These are phyloP conservation scores for Aspergillus egyptiacus DNA, from an alignment of 495 filamentous ascomycete genomes.

Conservation along the genomic window DNA sequence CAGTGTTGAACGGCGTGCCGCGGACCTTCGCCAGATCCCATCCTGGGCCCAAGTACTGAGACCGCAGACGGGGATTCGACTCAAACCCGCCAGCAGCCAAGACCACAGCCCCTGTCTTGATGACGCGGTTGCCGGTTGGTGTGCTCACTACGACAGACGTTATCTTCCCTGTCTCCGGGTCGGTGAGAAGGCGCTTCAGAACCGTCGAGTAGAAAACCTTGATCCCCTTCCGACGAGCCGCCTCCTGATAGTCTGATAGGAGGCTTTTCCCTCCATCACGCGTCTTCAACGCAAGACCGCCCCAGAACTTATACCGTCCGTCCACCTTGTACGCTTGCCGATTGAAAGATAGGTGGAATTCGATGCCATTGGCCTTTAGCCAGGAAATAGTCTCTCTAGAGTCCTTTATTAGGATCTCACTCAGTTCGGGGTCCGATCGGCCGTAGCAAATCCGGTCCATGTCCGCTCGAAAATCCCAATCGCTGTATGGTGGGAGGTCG, in stretches of 20 bases:
- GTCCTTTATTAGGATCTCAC: constrained; percentile 11
- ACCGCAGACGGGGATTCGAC: constrained; percentile 46
- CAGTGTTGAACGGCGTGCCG: constrained; percentile 56
- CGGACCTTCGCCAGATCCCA: constrained; percentile 58
- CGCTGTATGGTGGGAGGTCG: constrained; percentile 42
- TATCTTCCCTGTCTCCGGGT: constrained; percentile 32
- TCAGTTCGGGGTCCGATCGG: constrained; percentile 38
- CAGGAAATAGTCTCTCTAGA: constrained; percentile 22
- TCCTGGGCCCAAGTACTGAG: constrained; percentile 52
- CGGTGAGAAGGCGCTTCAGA: constrained; percentile 33
- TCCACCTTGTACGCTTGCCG: constrained; percentile 54
- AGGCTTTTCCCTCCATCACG: constrained; percentile 54
- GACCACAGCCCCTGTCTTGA: constrained; percentile 41
- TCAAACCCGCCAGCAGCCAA: constrained; percentile 59
- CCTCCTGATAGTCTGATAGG: constrained; percentile 39
- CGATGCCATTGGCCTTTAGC: constrained; percentile 46
- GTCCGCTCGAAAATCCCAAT: constrained; percentile 41
- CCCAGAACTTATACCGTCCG: constrained; percentile 55
- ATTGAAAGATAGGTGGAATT: constrained; percentile 55
- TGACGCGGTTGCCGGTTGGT: constrained; percentile 17
- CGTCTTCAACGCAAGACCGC: constrained; percentile 51
- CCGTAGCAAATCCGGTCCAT: constrained; percentile 42
- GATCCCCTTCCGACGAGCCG: constrained; percentile 37
- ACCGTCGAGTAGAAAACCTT: constrained; percentile 38
- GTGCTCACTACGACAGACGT: constrained; percentile 27